Base-by-base conservation (phyloP, 139 green algal species). In the Astrephomene gubernaculifera region DNA sequence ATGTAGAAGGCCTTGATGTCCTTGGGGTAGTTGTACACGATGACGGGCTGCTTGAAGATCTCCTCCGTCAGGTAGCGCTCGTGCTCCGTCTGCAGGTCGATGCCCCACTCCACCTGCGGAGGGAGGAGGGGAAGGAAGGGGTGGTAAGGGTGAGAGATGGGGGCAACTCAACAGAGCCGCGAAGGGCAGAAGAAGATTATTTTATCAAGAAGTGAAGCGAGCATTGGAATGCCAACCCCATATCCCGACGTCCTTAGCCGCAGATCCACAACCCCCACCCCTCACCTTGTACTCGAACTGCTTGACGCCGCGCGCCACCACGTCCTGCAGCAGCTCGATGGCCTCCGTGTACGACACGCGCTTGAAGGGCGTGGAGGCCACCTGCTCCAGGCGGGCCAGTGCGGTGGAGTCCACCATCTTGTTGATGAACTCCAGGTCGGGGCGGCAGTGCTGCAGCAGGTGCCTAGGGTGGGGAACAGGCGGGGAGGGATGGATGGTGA, bases 1-100 rank as follows among this genome's bases (percentile, higher is more conserved):
- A 99, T 99, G 94, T 99, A 99, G 91, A 99, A 99, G 36, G 97
- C 96, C 92, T 98, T 98, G 93, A 98, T 98, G 27, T 95, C 96
- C 84, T 98, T 96, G 78, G 96, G 96, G 92, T 98, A 98, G 93
- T 98, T 96, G 93, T 97, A 98, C 81, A 98, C 93, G 69, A 98
- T 99, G 63, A 98, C 90, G 19, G 97, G 97, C 91, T 95, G 89
- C 90, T 98, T 95, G 92, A 96, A 99, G 44, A 98, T 89, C 83
- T 95, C 93, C 92, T 99, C 97, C 4, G 94, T 94, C 54, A 99
- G 86, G 87, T 97, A 99, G 33, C 97, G 93, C 92, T 99, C 97
- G 85, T 99, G 97, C 91, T 99, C 97, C 31, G 89, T 96, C 19
- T 89, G 88, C 44, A 99, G 90, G 90, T 99, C 96, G 35, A 96